Evolutionary conservation across 1,139 yeast species (phyloP).

Genomic region (Yamadazyma diddensiae): DNA sequence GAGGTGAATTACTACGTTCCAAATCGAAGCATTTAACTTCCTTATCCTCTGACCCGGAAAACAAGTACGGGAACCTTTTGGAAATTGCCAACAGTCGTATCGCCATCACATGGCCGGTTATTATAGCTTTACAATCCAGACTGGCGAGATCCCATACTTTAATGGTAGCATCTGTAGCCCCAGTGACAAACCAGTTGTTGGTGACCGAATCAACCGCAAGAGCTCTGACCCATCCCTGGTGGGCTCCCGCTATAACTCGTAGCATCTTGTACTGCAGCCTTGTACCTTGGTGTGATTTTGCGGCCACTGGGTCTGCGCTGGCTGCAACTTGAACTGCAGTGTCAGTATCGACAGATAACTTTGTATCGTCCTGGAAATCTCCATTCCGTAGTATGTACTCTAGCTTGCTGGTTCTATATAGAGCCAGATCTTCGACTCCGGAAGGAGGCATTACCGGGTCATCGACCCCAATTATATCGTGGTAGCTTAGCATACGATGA

Average conservation of each 20-base stretch:
- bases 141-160: conserved; percentile 89
- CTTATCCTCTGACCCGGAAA: conserved; percentile 92
- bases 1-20: conserved; percentile 68
- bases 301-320: too few relatives aligned
- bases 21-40: conserved; percentile 96
- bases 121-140: conserved; percentile 65
- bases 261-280: conserved; percentile 64
- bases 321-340: too few relatives aligned
- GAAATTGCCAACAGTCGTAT: conserved; percentile 78
- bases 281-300: background rate
- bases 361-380: too few relatives aligned
- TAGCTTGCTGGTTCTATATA: conserved; percentile 29
- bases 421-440: conserved; percentile 32
- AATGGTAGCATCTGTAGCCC: conserved; percentile 83
- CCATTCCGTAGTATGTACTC: conserved; percentile 25
- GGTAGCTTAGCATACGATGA: conserved; percentile 9
- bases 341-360: too few relatives aligned
- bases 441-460: conserved; percentile 25
- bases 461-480: conserved; percentile 12
- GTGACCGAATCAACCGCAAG: conserved; percentile 75
- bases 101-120: conserved; percentile 90
- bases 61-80: conserved; percentile 77
- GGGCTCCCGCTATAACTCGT: conserved; percentile 78
- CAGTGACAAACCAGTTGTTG: conserved; percentile 89
- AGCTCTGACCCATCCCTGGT: conserved; percentile 88